Base-by-base conservation (phyloP, 371 early-diverging fungal species). In the Smittium culicis region DNA sequence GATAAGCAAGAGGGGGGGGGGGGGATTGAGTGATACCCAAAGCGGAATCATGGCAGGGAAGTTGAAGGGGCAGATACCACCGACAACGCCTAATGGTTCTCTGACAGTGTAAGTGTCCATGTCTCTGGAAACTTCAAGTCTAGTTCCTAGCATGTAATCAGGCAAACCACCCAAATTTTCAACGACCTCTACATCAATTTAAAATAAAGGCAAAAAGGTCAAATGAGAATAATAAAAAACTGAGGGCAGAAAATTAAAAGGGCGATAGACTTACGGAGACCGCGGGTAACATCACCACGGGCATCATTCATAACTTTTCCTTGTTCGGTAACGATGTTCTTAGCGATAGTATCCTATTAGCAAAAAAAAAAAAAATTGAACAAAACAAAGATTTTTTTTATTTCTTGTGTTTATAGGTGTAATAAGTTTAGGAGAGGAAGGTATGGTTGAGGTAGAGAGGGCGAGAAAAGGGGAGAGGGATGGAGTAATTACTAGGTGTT, bases 51-150 rank as follows among this genome's bases (percentile, higher is more conserved):
- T 94, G 56, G 93, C 94, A 2, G 96, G 96, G 81, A 96, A 96
- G 78, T 97, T 97, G 79, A 91, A 96, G 34, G 98, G 96, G 71
- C 88, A 86, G 72, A 97, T 94, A 67, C 95, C 96, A 59, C 87
- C 96, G 58, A 90, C 89, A 33, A 97, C 98, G 68, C 98, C 98
- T 69, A 97, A 80, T 30, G 97, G 97, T 75, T 94, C 90, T 35
- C 93, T 87, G 69, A 92, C 88, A 59, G 90, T 90, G 76, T 92
- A 96, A 16, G 97, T 96, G 71, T 96, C 97, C 94, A 94, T 94
- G 73, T 92, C 88, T 72, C 82, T 86, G n/a, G 92, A 81, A 1
- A 95, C 96, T 59, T 89, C 88, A 62, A 93, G 74, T 66, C 82
- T 80, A 67, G 90, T 87, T 35, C 97, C 97, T 86, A 93, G 83